Percentiles rank a stretch among this genome's conserved stretches.
phyloP scores from a whole-genome alignment of 1,284 basidiomycete genomes.

The Afroboletus lepidellus region DNA sequence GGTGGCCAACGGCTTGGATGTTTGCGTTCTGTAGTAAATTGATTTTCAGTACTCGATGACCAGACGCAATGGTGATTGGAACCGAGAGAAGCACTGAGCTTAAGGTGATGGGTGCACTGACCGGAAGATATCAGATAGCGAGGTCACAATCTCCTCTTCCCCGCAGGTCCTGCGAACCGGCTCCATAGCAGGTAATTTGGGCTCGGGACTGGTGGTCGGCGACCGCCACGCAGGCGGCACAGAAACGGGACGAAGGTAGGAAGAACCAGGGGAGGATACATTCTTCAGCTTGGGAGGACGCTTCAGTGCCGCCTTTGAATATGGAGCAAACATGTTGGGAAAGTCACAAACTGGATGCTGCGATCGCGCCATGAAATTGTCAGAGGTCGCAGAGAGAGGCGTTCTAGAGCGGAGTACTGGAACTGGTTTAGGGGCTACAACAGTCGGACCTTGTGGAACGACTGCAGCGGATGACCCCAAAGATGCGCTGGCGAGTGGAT shows the following conservation, averaged over 20 bases:
- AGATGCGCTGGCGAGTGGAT: conserved; percentile 1
- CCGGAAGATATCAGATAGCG: conserved; percentile 50
- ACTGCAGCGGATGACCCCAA: conserved; percentile 20
- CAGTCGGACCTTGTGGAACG: conserved; percentile 11
- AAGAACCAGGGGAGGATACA: conserved; percentile 36
- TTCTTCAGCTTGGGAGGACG: conserved; percentile 46
- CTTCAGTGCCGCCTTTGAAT: conserved; percentile 43
- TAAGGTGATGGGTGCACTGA: conserved; percentile 39
- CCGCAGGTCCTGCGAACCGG: conserved; percentile 27
- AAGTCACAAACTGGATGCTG: conserved; percentile 32
- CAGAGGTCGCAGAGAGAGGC: conserved; percentile 38
- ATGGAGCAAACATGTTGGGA: conserved; percentile 36
- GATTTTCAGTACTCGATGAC: not conserved
- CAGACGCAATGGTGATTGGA: not conserved
- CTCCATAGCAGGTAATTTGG: conserved; percentile 17
- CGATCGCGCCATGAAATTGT: conserved; percentile 19
- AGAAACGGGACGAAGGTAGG: conserved; percentile 46
- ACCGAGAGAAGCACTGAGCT: not conserved
- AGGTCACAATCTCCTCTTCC: conserved; percentile 36
- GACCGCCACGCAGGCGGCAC: conserved; percentile 32
- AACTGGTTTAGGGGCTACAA: conserved; percentile 30
- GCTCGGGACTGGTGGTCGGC: conserved; percentile 21
- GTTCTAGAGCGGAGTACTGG: conserved; percentile 41
- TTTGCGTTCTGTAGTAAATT: no score
- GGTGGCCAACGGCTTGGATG: no score